Percentiles rank a stretch among this genome's conserved stretches.
Evolutionary conservation across 768 basidiomycete genomes (phyloP).

Genomic region (Kondoa subrosea): DNA sequence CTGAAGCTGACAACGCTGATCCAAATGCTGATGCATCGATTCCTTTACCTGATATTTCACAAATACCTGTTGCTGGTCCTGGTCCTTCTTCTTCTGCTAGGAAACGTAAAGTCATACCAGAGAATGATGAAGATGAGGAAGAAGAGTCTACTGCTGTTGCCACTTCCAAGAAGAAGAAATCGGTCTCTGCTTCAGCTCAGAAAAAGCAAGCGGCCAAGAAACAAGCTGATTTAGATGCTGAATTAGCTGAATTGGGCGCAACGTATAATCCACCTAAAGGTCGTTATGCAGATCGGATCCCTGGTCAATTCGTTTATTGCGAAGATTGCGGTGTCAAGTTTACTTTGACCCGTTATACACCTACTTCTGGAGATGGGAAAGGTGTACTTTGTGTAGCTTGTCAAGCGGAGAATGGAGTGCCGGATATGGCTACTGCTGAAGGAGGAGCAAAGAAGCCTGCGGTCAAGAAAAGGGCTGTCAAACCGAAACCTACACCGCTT

Average conservation of each 20-base stretch:
- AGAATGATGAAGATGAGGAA: conserved; percentile 5
- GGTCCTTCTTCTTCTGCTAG: not conserved
- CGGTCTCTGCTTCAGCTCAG: conserved; percentile 42
- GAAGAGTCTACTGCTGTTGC: conserved; percentile 48
- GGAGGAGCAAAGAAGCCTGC: conserved; percentile 44
- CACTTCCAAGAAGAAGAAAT: conserved; percentile 42
- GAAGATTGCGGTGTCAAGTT: conserved; percentile 52
- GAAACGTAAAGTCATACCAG: not conserved
- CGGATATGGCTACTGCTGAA: conserved; percentile 18
- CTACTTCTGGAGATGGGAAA: conserved; percentile 46
- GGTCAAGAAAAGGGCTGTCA: conserved; percentile 38
- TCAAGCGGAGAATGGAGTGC: conserved; percentile 49
- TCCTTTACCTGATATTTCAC: not conserved
- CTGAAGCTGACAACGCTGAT: not conserved
- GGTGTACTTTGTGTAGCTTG: conserved; percentile 76
- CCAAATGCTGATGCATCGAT: not conserved
- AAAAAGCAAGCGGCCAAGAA: conserved; percentile 38
- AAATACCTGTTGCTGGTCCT: not conserved
- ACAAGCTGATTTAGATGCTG: conserved; percentile 34
- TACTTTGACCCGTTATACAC: conserved; percentile 12
- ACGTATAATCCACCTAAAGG: conserved; percentile 46
- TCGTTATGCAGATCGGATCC: conserved; percentile 20
- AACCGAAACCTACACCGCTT: conserved; percentile 38
- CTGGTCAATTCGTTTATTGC: conserved; percentile 63
- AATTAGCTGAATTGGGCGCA: conserved; percentile 36